Conservation (phyloP, 805 yeast species). For the Clavispora fructus region DNA sequence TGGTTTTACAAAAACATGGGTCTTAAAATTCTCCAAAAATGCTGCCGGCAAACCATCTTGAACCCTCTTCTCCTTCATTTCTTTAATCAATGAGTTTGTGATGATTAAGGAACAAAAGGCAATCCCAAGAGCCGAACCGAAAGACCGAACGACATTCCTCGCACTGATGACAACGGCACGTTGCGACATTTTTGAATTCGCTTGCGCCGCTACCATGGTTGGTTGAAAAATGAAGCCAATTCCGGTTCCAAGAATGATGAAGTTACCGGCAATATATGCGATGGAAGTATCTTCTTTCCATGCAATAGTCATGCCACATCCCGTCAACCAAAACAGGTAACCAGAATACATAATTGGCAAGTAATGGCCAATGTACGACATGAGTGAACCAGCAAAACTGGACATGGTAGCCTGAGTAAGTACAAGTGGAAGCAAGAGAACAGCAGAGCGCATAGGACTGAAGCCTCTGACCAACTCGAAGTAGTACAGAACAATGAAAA, state of each 20-base stretch:
- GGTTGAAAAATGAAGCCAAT: constrained; percentile 52
- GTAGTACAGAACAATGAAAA: constrained; percentile 46
- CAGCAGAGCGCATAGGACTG: constrained; percentile 35
- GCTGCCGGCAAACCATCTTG: constrained; percentile 1
- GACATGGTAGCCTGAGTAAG: constrained; percentile 39
- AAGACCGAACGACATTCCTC: constrained; percentile 50
- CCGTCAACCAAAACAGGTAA: constrained; percentile 36
- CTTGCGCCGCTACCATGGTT: constrained; percentile 50
- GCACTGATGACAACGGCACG: constrained; percentile 56
- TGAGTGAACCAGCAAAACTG: constrained; percentile 40
- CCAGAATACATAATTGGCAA: constrained; percentile 38
- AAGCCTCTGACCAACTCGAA: constrained; percentile 41
- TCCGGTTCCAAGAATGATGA: constrained; percentile 36
- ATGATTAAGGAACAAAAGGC: constrained; percentile 41
- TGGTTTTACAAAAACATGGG: constrained; percentile 25
- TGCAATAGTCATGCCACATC: constrained; percentile 34
- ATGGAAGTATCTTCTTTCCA: constrained; percentile 25
- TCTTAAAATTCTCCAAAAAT: constrained; percentile 20
- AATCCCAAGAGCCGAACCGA: constrained; percentile 60
- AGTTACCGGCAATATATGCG: constrained; percentile 31
- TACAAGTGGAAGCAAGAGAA: constrained; percentile 36
- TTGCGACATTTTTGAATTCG: constrained; percentile 46
- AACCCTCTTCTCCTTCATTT: constrained; percentile 11
- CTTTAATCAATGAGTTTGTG: constrained; percentile 27
- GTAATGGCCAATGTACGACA: constrained; percentile 40